Evolutionary conservation across 768 basidiomycete species (phyloP).

Genomic region (Phaeotremella fagi): DNA sequence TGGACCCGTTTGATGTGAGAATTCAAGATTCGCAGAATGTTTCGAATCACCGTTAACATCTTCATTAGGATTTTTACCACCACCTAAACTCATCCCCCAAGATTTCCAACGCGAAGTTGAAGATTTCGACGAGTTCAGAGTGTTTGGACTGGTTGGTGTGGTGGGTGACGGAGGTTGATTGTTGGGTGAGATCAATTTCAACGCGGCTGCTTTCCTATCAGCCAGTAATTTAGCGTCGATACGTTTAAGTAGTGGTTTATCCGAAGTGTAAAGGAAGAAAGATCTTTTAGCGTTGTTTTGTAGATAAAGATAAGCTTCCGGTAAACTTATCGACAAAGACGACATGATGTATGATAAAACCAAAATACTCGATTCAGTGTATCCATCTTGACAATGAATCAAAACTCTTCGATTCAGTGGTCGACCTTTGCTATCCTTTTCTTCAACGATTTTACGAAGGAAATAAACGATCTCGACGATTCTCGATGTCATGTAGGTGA

Average conservation of each 20-base stretch:
- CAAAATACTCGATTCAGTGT: constrained; percentile 82
- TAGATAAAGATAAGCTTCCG: constrained; percentile 87
- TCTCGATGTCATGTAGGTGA: constrained; percentile 30
- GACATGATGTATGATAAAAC: constrained; percentile 83
- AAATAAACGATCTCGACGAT: constrained; percentile 41
- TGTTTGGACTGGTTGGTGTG: background rate
- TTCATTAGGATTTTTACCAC: background rate
- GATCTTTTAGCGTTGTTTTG: constrained; percentile 60
- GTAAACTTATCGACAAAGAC: constrained; percentile 53
- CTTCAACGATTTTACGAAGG: constrained; percentile 37
- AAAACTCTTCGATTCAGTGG: constrained; percentile 27
- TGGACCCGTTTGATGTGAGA: background rate
- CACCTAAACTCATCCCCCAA: constrained; percentile 20
- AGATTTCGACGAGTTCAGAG: constrained; percentile 9
- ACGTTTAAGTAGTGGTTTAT: constrained; percentile 66
- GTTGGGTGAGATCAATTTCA: constrained; percentile 25
- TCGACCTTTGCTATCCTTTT: constrained; percentile 14
- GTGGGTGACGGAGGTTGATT: constrained; percentile 7
- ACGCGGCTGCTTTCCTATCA: constrained; percentile 34
- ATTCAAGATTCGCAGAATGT: background rate
- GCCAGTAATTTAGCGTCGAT: constrained; percentile 58
- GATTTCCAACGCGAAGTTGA: constrained; percentile 14
- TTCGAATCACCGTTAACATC: background rate
- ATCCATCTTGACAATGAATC: constrained; percentile 47
- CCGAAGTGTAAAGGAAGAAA: constrained; percentile 86